These are phyloP conservation scores for Colletotrichum sp. DNA, from an alignment of 2,329 filamentous ascomycete species.

Conservation along the genomic window DNA sequence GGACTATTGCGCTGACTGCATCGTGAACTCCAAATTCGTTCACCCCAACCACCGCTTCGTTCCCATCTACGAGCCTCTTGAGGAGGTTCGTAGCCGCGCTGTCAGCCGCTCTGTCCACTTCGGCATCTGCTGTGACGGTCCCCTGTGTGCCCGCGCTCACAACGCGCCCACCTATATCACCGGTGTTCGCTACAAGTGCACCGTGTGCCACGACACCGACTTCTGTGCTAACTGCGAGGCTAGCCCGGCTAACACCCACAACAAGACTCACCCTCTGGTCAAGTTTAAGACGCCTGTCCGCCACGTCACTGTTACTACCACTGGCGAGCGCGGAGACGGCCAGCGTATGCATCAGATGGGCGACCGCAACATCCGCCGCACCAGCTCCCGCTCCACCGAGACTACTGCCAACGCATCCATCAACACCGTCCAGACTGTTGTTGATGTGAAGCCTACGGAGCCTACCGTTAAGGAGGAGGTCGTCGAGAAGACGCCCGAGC, in stretches of 20 bases:
- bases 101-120: constrained; percentile 64
- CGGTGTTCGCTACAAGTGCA: constrained; percentile 94
- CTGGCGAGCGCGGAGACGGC: constrained; percentile 76
- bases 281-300: constrained; percentile 95
- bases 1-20: constrained; percentile 88
- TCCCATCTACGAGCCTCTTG: constrained; percentile 78
- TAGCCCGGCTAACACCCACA: constrained; percentile 82
- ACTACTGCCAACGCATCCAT: constrained; percentile 53
- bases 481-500: constrained; percentile 30
- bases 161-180: constrained; percentile 71
- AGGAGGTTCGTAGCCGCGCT: constrained; percentile 41
- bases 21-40: constrained; percentile 67
- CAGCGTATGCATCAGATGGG: constrained; percentile 73
- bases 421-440: constrained; percentile 71
- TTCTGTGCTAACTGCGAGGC: constrained; percentile 96
- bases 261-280: constrained; percentile 94
- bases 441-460: constrained; percentile 71
- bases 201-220: constrained; percentile 92
- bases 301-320: constrained; percentile 84
- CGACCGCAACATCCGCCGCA: constrained; percentile 51
- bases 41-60: constrained; percentile 91
- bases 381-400: constrained; percentile 57
- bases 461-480: constrained; percentile 25
- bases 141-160: constrained; percentile 72
- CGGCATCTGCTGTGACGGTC: constrained; percentile 95